These are phyloP conservation scores for Eucalyptus grandis DNA, from an alignment of 345 rosid species.

Conservation along the genomic window DNA sequence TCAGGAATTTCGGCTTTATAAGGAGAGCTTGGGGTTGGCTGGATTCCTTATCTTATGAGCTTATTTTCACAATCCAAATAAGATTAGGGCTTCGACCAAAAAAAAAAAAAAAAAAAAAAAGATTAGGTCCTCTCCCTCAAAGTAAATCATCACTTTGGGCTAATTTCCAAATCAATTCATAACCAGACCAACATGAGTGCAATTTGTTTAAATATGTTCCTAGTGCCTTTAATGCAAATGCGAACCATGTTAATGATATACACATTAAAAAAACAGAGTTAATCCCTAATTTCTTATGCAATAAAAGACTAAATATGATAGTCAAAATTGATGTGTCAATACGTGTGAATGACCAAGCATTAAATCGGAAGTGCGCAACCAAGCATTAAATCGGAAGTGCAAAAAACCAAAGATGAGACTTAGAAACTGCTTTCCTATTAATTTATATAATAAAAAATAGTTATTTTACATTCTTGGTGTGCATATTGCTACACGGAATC, in stretches of 20 bases:
- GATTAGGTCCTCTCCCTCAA: too few species aligned
- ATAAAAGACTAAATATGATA: neutral
- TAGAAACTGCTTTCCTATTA: neutral
- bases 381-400: too few species aligned
- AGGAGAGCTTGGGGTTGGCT: too few species aligned
- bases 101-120: too few species aligned
- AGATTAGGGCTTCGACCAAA: too few species aligned
- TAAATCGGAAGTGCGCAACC: neutral
- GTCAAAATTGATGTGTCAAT: neutral
- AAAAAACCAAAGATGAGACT: neutral
- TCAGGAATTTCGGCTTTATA: too few species aligned
- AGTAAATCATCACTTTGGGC: too few species aligned
- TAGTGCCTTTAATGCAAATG: neutral
- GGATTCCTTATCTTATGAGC: too few species aligned
- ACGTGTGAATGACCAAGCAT: neutral
- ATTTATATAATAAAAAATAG: neutral
- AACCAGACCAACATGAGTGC: too few species aligned
- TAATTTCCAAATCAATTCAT: too few species aligned
- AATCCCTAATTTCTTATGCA: neutral
- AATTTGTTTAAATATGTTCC: too few species aligned
- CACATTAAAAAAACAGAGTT: fast-evolving
- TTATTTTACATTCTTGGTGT: neutral
- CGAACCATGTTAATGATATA: neutral
- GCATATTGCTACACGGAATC: neutral
- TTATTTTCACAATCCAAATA: too few species aligned